Evolutionary conservation across 768 basidiomycete genomes (phyloP), one percentile per base, ranked within the genome.

Genomic region (Phaffia australis): DNA sequence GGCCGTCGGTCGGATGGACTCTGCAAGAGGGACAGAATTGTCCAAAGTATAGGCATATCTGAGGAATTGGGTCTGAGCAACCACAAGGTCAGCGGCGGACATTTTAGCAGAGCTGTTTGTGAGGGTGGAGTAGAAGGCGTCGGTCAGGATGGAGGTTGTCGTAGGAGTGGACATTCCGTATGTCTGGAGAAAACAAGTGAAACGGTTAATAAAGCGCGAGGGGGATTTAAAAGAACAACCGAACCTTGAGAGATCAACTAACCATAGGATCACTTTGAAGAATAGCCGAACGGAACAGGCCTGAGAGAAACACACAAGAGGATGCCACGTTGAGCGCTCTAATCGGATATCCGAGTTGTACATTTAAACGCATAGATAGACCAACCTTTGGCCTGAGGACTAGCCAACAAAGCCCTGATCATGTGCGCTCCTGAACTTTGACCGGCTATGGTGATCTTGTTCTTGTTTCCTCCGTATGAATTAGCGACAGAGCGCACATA

Each of bases 251-350:
- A 30, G 42, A 18, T 3, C 15, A 5, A 48, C 65, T 46, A n/a
- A 66, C 65, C 66, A 67, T 67, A 0, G 66, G 66, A 47, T 67
- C 66, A 46, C 66, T 67, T 47, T 67, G 60, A 23, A 67, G 66
- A 23, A 67, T 62, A 9, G 60, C 52, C 15, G 51, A 18, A 15
- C 42, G n/a, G 66, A 61, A 62, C 11, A 67, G 66, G 4, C 54
- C 35, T 42, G 35, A 42, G 35, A 42, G 6, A 42, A 42, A 42
- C 35, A 42, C 35, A 42, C 35, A 42, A 4, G 11, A 11, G 35
- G 11, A 42, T 42, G 11, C 6, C 35, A 11, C 35, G 35, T 4
- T 42, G 35, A 42, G 35, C 11, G 11, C 11, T 11, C 11, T 42
- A 11, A 42, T 42, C 35, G 35, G 11, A 11, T 11, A 42, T 42